Evolutionary conservation across 2,329 filamentous ascomycete genomes (phyloP).

Genomic region (Penicillium sp.): DNA sequence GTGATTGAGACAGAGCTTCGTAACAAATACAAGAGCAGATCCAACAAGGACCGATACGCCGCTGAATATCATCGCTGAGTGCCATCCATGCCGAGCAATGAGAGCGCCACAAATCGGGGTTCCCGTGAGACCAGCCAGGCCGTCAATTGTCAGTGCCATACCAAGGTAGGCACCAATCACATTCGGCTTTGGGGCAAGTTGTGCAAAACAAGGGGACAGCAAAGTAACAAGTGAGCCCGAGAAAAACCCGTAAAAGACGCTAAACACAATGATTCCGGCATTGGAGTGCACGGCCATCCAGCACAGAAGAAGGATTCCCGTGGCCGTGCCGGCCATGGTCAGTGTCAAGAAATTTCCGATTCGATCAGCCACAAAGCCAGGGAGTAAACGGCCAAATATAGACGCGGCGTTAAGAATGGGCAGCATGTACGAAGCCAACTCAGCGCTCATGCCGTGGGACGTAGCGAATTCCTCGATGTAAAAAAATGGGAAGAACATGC

Average conservation of each 20-base stretch:
- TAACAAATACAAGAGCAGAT: too few relatives aligned
- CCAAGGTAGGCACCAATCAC: slow-evolving; percentile 20
- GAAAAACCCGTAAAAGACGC: slow-evolving; percentile 28
- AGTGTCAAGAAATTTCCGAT: slow-evolving; percentile 29
- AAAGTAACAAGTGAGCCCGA: slow-evolving; percentile 30
- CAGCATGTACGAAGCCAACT: slow-evolving; percentile 22
- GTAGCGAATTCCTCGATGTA: slow-evolving; percentile 26
- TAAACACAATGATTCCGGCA: slow-evolving; percentile 28
- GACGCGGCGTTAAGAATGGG: slow-evolving; percentile 32
- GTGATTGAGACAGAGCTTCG: too few relatives aligned
- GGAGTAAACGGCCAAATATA: slow-evolving; percentile 30
- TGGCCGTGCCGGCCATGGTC: slow-evolving; percentile 18
- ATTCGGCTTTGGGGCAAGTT: slow-evolving; percentile 24
- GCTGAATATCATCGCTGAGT: slow-evolving; percentile 13
- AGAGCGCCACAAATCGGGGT: slow-evolving; percentile 46
- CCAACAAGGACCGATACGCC: background rate
- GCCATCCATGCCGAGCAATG: slow-evolving; percentile 38
- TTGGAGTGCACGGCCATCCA: slow-evolving; percentile 23
- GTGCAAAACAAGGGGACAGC: slow-evolving; percentile 13
- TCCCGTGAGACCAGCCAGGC: slow-evolving; percentile 46
- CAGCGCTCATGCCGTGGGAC: slow-evolving; percentile 18
- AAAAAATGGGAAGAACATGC: slow-evolving; percentile 29
- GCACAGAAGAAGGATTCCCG: slow-evolving; percentile 27
- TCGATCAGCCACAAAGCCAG: slow-evolving; percentile 29
- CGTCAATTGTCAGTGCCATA: slow-evolving; percentile 27